A percentile compares a stretch with the other conserved stretches of the same genome.
phyloP scores from a whole-genome alignment of 192 early-diverging fungal genomes.

The Podila epigama region DNA sequence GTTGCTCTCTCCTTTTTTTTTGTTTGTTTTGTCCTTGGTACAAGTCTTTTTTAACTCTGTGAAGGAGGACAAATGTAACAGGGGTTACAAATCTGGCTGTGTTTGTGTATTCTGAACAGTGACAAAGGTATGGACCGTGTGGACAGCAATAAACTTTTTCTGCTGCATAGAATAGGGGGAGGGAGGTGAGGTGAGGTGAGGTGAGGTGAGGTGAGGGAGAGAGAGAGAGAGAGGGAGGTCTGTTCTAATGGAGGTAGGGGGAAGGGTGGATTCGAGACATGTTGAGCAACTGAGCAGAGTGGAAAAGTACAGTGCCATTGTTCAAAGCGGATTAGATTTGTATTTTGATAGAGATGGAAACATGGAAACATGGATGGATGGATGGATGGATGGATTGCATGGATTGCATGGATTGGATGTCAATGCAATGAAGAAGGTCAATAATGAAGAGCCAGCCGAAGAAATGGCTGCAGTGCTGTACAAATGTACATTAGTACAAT shows the following conservation, averaged over 20 bases:
- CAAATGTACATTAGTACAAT: not conserved
- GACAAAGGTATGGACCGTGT: not conserved
- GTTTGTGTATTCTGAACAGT: slow-evolving; percentile 2
- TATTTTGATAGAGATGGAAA: not conserved
- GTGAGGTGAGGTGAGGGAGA: not conserved
- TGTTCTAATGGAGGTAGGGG: not conserved
- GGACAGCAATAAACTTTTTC: not conserved
- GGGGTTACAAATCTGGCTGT: too few relatives aligned
- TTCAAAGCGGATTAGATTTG: too few relatives aligned
- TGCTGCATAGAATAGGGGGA: not conserved
- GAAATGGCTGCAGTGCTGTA: not conserved
- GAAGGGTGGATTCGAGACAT: not conserved
- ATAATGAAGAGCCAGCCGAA: too few relatives aligned
- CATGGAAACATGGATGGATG: not conserved
- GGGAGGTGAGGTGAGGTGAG: not conserved
- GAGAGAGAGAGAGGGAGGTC: not conserved
- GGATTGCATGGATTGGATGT: not conserved
- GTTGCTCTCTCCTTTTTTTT: not conserved
- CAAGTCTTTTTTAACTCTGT: not conserved
- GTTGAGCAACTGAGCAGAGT: not conserved
- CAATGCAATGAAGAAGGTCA: too few relatives aligned
- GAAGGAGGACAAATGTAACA: too few relatives aligned
- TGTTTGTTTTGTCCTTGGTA: not conserved
- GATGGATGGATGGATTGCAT: not conserved
- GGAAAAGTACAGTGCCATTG: not conserved